These are phyloP conservation scores for Zymoseptoria passerinii DNA, from an alignment of 2,329 filamentous ascomycete genomes.

Conservation along the genomic window DNA sequence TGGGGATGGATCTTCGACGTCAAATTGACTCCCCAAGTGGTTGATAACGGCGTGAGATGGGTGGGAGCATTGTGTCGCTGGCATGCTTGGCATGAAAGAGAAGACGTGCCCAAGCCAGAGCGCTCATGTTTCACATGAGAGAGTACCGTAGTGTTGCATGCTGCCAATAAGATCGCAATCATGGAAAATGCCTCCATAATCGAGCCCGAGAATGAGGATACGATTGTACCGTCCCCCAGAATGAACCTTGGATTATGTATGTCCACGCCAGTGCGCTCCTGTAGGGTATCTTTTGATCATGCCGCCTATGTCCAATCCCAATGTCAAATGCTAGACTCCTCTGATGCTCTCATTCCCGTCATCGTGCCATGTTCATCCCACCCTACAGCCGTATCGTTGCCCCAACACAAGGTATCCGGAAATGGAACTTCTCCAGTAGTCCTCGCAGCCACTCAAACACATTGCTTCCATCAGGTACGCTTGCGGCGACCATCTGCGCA, in stretches of 20 bases:
- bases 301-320: neutral
- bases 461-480: constrained; percentile 44
- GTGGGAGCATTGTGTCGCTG: too few relatives aligned
- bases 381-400: constrained; percentile 55
- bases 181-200: neutral
- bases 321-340: constrained; percentile 1
- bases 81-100: too few relatives aligned
- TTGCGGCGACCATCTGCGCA: constrained; percentile 36
- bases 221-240: neutral
- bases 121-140: too few relatives aligned
- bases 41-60: neutral
- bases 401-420: constrained; percentile 86
- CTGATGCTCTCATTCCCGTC: constrained; percentile 2
- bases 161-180: too few relatives aligned
- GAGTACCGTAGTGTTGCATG: too few relatives aligned
- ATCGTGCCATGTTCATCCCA: neutral
- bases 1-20: too few relatives aligned
- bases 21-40: too few relatives aligned
- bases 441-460: constrained; percentile 81
- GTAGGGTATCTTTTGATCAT: neutral
- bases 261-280: neutral
- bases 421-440: constrained; percentile 73
- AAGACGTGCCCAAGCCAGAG: too few relatives aligned
- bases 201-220: neutral
- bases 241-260: neutral